phyloP scores from a whole-genome alignment of 345 rosid species.

The Populus tremula region DNA sequence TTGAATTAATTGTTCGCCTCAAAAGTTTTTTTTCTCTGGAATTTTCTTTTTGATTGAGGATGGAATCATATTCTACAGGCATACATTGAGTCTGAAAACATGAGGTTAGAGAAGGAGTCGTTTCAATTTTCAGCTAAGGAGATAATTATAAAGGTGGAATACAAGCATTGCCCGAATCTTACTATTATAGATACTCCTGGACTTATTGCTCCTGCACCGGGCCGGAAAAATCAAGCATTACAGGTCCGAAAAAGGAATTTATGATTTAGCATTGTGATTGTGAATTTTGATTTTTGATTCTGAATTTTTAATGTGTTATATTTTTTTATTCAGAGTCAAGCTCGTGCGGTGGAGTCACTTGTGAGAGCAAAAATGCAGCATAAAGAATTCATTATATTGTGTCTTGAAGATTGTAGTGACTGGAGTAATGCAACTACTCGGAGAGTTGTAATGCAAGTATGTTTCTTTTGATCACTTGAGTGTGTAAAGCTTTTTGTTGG shows the following conservation, averaged over 20 bases:
- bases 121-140: slow-evolving; percentile 78
- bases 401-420: slow-evolving; percentile 96
- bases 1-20: not conserved
- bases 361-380: slow-evolving; percentile 96
- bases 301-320: slow-evolving; percentile 5
- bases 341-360: slow-evolving; percentile 82
- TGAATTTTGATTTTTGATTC: not conserved
- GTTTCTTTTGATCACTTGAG: slow-evolving; percentile 14
- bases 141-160: slow-evolving; percentile 73
- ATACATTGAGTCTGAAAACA: slow-evolving; percentile 79
- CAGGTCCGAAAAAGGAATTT: slow-evolving; percentile 41
- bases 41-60: not conserved
- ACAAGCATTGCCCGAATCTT: slow-evolving; percentile 82
- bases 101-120: slow-evolving; percentile 76
- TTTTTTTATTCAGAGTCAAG: slow-evolving; percentile 61
- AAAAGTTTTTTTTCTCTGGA: not conserved
- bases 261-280: not conserved
- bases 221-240: slow-evolving; percentile 62
- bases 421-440: slow-evolving; percentile 95
- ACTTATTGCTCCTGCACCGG: slow-evolving; percentile 90
- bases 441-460: slow-evolving; percentile 90
- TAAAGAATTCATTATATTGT: slow-evolving; percentile 80
- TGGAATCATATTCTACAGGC: slow-evolving; percentile 38
- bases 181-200: slow-evolving; percentile 95
- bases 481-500: not conserved